Base-by-base conservation (phyloP, 202 grass and related monocot species). In the Zoysia matrella region DNA sequence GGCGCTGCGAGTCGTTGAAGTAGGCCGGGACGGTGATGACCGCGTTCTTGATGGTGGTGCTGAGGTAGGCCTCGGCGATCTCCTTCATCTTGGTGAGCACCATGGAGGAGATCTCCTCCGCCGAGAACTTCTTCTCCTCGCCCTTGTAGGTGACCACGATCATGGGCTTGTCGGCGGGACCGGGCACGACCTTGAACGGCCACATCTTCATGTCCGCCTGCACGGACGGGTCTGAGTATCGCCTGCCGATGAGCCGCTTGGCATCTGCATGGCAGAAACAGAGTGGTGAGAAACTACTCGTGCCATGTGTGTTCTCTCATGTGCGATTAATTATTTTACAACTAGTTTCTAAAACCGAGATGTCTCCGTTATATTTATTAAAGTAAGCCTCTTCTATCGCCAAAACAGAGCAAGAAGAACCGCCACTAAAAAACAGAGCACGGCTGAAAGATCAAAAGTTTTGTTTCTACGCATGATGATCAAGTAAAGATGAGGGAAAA, bases 71-170 rank as follows among this genome's bases (percentile, higher is more conserved):
- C 89, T 94, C 89, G 0, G 94, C 94, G 15, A 87, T 90, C 71
- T 97, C 91, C 67, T 79, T 85, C 91, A 97, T 94, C 83, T 97
- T 97, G 15, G 36, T 83, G 36, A 97, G 83, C 18, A 94, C 89
- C 94, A 97, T 97, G 74, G 94, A 94, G n/a, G 89, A 94, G 44
- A 97, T 97, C 81, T 94, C 91, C 80, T 97, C 91, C 1, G 94
- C 76, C 0, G 87, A 72, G 67, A 94, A 94, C 69, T 80, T 80
- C 79, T 92, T 97, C 74, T 97, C 91, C 80, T 94, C 89, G 4
- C 85, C 89, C 65, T 90, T 94, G 85, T 90, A 92, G 2, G 71
- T 82, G 1, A 97, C 87, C 16, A 92, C 77, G 66, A 97, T 92
- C 87, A 89, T 94, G 6, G 94, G 94, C 86, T 92, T 94, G 87